Evolutionary conservation across 495 filamentous ascomycete species (phyloP).

Genomic region (Saxophila tyrrhenica): DNA sequence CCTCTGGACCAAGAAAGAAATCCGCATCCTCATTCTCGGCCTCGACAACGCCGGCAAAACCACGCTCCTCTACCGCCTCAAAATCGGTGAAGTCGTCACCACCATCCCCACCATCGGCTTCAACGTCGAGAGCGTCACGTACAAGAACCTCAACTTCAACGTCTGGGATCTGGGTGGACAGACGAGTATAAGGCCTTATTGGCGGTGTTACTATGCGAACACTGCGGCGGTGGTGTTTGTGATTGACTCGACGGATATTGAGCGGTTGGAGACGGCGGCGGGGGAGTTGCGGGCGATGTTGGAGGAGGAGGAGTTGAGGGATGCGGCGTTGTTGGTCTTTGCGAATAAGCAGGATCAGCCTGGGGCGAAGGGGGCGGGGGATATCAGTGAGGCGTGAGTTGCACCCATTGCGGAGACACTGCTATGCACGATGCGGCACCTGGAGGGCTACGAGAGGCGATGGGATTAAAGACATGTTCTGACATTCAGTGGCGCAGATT

Average conservation of each 20-base stretch:
- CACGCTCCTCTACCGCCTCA: constrained; percentile 82
- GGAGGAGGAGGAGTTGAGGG: constrained; percentile 88
- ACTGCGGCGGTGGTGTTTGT: constrained; percentile 99
- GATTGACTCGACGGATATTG: constrained; percentile 94
- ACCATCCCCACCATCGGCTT: constrained; percentile 99
- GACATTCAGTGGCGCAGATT: too few relatives aligned
- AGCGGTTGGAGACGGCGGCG: constrained; percentile 78
- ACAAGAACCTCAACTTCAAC: constrained; percentile 95
- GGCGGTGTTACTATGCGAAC: constrained; percentile 98
- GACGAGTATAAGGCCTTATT: constrained; percentile 94
- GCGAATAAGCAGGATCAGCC: constrained; percentile 99
- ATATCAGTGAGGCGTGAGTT: constrained; percentile 95
- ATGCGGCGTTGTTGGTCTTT: constrained; percentile 87
- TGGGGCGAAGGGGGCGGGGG: constrained; percentile 89
- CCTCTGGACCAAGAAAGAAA: constrained; percentile 90
- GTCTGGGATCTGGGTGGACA: constrained; percentile 97
- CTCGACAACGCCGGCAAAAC: constrained; percentile 98
- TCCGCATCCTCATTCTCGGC: constrained; percentile 88
- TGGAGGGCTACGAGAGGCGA: too few relatives aligned
- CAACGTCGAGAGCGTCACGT: constrained; percentile 96
- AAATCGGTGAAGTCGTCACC: constrained; percentile 98
- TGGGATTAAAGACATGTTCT: too few relatives aligned
- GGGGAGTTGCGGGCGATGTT: constrained; percentile 93
- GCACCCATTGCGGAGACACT: too few relatives aligned
- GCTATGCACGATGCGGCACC: too few relatives aligned